Evolutionary conservation across 2,329 filamentous ascomycete genomes (phyloP).

Genomic region (Talaromyces piceae): DNA sequence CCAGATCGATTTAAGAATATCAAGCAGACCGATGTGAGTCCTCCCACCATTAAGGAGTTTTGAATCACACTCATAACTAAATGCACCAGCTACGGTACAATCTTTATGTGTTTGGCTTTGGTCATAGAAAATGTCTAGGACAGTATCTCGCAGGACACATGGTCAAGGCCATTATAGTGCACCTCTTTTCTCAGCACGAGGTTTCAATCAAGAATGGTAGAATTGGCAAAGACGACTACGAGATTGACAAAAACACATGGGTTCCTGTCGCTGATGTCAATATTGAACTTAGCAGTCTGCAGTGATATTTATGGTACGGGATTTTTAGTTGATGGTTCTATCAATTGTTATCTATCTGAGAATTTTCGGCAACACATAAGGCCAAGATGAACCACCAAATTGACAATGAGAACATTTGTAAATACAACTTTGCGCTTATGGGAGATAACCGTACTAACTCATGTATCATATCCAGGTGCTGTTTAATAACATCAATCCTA

Average conservation of each 20-base stretch:
- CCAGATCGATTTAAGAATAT: slow-evolving; percentile 20
- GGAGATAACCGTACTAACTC: no score
- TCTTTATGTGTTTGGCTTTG: slow-evolving; percentile 1
- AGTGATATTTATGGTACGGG: not conserved
- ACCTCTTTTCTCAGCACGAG: not conserved
- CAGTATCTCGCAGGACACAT: not conserved
- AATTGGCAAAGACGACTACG: not conserved
- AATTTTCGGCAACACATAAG: not conserved
- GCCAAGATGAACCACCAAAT: not conserved
- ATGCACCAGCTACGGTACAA: slow-evolving; percentile 1
- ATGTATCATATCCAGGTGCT: no score
- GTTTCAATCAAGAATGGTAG: not conserved
- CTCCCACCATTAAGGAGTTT: not conserved
- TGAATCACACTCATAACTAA: not conserved
- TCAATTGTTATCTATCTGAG: not conserved
- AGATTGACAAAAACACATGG: not conserved
- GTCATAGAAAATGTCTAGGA: not conserved
- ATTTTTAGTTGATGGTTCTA: not conserved
- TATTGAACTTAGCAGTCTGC: not conserved
- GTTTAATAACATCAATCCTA: no score
- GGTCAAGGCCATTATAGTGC: not conserved
- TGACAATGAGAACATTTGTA: not conserved
- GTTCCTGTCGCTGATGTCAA: not conserved
- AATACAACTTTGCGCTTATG: not conserved
- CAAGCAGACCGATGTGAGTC: not conserved